Percentiles rank a stretch among this genome's conserved stretches.
These are phyloP conservation scores for Fragosphaeria purpurea DNA, from an alignment of 2,329 filamentous ascomycete species.

Conservation along the genomic window DNA sequence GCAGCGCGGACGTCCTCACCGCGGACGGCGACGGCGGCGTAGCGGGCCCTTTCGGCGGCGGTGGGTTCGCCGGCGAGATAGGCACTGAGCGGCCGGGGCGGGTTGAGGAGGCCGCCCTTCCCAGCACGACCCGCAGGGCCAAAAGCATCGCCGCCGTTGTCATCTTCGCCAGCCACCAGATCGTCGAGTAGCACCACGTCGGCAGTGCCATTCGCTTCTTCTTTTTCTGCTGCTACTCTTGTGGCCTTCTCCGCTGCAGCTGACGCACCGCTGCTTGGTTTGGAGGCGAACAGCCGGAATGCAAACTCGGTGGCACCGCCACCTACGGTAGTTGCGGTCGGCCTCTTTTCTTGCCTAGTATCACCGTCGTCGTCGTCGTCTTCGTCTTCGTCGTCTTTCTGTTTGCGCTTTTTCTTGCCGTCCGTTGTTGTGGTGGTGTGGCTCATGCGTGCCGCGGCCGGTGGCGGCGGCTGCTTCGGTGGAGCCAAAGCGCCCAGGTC, in stretches of 20 bases:
- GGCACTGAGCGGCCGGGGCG: constrained; percentile 33
- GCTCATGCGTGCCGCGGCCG: neutral
- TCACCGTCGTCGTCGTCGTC: neutral
- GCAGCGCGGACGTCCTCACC: constrained; percentile 37
- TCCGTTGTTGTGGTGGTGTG: neutral
- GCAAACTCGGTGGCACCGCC: constrained; percentile 6
- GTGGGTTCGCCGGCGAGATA: constrained; percentile 36
- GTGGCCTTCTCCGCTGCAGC: neutral
- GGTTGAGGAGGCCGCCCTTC: constrained; percentile 28
- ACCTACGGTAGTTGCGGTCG: neutral
- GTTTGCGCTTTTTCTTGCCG: neutral
- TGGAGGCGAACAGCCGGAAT: constrained; percentile 12
- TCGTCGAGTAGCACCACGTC: constrained; percentile 36
- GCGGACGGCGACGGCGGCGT: constrained; percentile 37
- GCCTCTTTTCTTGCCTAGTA: neutral
- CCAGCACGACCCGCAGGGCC: constrained; percentile 4
- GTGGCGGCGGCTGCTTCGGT: neutral
- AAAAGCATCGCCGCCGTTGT: constrained; percentile 22
- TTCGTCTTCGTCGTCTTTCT: neutral
- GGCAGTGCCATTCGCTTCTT: no score
- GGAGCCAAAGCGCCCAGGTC: neutral
- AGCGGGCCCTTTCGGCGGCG: constrained; percentile 26
- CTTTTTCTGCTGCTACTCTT: constrained; percentile 15
- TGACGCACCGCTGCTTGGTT: neutral
- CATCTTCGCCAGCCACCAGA: constrained; percentile 25